phyloP scores from a whole-genome alignment of 2,329 filamentous ascomycete genomes.

The Trichophyton simii region DNA sequence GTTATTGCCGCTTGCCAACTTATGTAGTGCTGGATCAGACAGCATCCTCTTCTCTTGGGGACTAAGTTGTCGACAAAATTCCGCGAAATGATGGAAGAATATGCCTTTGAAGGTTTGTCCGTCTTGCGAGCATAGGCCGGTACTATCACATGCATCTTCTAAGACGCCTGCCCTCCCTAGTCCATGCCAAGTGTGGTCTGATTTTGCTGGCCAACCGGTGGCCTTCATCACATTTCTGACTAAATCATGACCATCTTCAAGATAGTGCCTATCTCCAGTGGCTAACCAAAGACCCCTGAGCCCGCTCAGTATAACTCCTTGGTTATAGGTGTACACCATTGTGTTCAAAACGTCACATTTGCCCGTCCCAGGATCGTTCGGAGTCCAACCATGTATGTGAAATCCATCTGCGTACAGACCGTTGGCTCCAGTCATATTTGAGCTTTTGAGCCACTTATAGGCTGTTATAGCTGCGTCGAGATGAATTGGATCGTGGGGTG shows the following conservation, averaged over 20 bases:
- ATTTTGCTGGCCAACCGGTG: slow-evolving; percentile 53
- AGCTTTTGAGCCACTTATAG: slow-evolving; percentile 66
- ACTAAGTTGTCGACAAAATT: slow-evolving; percentile 60
- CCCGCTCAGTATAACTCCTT: slow-evolving; percentile 77
- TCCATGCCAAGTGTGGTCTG: slow-evolving; percentile 51
- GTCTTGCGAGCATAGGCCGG: slow-evolving; percentile 65
- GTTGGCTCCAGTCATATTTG: slow-evolving; percentile 64
- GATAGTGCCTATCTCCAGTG: slow-evolving; percentile 58
- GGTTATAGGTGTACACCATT: slow-evolving; percentile 93
- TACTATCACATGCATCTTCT: slow-evolving; percentile 71
- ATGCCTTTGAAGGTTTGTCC: slow-evolving; percentile 88
- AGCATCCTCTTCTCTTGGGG: slow-evolving; percentile 37
- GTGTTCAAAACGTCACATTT: slow-evolving; percentile 70
- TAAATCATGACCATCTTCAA: slow-evolving; percentile 68
- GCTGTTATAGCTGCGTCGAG: slow-evolving; percentile 61
- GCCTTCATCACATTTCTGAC: slow-evolving; percentile 61
- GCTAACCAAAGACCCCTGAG: slow-evolving; percentile 67
- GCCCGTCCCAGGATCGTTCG: slow-evolving; percentile 49
- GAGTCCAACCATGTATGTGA: slow-evolving; percentile 57
- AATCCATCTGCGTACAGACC: slow-evolving; percentile 81
- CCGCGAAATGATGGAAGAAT: slow-evolving; percentile 75
- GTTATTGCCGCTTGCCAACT: slow-evolving; percentile 19
- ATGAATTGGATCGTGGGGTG: slow-evolving; percentile 49
- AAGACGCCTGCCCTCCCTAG: slow-evolving; percentile 68
- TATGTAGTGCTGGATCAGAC: slow-evolving; percentile 21